These are phyloP conservation scores for Metschnikowia drakensbergensis DNA, from an alignment of 805 yeast species.

Conservation along the genomic window DNA sequence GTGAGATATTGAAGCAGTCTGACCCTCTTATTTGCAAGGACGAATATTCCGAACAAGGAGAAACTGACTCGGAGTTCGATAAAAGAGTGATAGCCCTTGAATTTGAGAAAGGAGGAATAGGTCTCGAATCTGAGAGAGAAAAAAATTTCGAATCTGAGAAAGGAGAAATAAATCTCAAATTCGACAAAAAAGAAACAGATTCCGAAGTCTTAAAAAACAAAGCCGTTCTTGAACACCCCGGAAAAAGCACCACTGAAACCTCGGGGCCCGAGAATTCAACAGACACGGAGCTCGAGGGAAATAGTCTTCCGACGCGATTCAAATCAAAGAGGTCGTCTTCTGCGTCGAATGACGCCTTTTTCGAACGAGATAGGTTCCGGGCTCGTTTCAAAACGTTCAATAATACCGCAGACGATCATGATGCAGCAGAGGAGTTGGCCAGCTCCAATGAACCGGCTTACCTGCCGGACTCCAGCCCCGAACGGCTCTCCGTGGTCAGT, in stretches of 20 bases:
- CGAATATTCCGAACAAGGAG: neutral
- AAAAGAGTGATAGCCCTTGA: neutral
- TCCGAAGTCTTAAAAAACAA: too few species aligned
- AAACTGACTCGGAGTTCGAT: neutral
- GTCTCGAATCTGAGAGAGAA: too few species aligned
- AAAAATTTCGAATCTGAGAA: too few species aligned
- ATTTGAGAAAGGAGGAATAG: too few species aligned
- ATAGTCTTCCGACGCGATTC: neutral
- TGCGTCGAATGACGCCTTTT: slow-evolving; percentile 35
- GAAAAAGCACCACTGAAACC: neutral
- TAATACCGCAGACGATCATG: neutral
- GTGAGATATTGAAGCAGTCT: neutral
- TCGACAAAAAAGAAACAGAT: too few species aligned
- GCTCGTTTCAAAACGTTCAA: slow-evolving; percentile 37
- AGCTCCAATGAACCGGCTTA: neutral
- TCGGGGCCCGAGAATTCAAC: neutral
- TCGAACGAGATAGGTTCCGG: slow-evolving; percentile 40
- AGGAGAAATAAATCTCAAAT: too few species aligned
- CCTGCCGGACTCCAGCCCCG: slow-evolving; percentile 1
- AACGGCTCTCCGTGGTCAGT: slow-evolving; percentile 16
- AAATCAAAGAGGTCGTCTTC: slow-evolving; percentile 36
- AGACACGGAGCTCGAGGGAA: neutral
- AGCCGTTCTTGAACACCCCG: too few species aligned
- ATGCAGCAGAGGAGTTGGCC: slow-evolving; percentile 5
- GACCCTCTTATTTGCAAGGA: neutral